A percentile compares a stretch with the other conserved stretches of the same genome.
Conservation (phyloP, 2,329 filamentous ascomycete species). For the Aureobasidium sp. region DNA sequence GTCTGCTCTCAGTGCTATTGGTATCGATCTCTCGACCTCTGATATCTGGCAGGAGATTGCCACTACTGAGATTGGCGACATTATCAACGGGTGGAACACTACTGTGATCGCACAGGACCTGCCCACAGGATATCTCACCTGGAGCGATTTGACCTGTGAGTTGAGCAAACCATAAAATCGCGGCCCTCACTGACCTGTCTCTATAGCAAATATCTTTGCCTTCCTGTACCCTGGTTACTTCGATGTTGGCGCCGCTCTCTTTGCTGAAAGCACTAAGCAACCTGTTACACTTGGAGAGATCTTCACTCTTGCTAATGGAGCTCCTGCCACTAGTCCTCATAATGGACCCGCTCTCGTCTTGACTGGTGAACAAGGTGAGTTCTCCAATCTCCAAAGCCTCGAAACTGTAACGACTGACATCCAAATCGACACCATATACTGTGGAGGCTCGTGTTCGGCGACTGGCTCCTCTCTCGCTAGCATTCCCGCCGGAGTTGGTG, state of each 20-base stretch:
- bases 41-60: slow-evolving; percentile 25
- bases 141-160: slow-evolving; percentile 2
- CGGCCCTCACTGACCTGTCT: not conserved
- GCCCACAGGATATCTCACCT: slow-evolving; percentile 34
- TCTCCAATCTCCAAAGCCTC: not conserved
- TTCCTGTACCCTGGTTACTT: slow-evolving; percentile 36
- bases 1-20: slow-evolving; percentile 34
- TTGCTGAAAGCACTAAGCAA: slow-evolving; percentile 33
- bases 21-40: slow-evolving; percentile 31
- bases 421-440: slow-evolving; percentile 27
- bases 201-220: slow-evolving; percentile 33
- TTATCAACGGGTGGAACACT: slow-evolving; percentile 35
- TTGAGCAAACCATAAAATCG: not conserved
- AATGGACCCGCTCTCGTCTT: slow-evolving; percentile 34
- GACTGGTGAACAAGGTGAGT: slow-evolving; percentile 26
- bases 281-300: slow-evolving; percentile 37
- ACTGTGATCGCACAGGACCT: slow-evolving; percentile 21
- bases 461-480: slow-evolving; percentile 26
- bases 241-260: slow-evolving; percentile 31
- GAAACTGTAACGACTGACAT: not conserved
- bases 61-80: slow-evolving; percentile 27
- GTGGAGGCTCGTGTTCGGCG: slow-evolving; percentile 27
- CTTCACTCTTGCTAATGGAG: slow-evolving; percentile 28
- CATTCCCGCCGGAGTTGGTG: slow-evolving; percentile 25
- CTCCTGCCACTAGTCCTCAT: slow-evolving; percentile 26